Base-by-base conservation (phyloP, 2,329 filamentous ascomycete genomes). In the Aspergillus brunneoviolaceus region DNA sequence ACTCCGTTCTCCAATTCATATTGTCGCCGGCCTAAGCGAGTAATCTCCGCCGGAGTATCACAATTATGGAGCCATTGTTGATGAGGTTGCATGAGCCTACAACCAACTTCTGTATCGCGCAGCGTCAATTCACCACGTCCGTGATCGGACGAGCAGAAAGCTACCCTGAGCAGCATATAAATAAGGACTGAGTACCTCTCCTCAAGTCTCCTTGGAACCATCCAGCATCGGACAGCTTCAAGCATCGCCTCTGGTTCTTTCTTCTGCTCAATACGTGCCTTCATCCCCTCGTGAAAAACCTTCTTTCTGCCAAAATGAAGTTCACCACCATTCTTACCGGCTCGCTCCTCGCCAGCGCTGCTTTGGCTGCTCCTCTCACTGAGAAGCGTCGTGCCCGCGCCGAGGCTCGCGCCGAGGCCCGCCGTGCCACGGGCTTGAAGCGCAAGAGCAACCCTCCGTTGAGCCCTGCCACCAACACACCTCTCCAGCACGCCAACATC, bases 301-400 rank as follows among this genome's bases (percentile, higher is more conserved):
- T 16, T n/a, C 11, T 6, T 12, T 51, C 23, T 25, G 27, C 27
- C 56, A 59, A 21, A 45, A 86, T 85, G 84, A 85, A 82, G 77
- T 74, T 82, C 74, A 68, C 78, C 52, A 62, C 76, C 55, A 65
- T 77, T 19, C 9, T 72, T 47, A 65, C 72, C 61, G 69, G 74
- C 63, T 68, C 75, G 54, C 65, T 82, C 49, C 73, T 80, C 59
- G 77, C 79, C 55, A 74, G 75, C 58, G 68, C 74, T 58, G 77
- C 76, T 51, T 53, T 81, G 39, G 81, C 80, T 39, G 80, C 80
- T 29, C 82, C 82, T 35, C 76, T 80, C 42, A 78, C 75, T 16
- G 74, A 76, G 27, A 68, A 74, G 31, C 77, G 75, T 52, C 77
- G 76, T 59, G 75, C 63, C 33, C 67, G 68, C 51, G 56, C 63